A percentile compares a stretch with the other conserved stretches of the same genome.
Conservation (phyloP, 2,329 filamentous ascomycete genomes). For the Claviceps spartinae region DNA sequence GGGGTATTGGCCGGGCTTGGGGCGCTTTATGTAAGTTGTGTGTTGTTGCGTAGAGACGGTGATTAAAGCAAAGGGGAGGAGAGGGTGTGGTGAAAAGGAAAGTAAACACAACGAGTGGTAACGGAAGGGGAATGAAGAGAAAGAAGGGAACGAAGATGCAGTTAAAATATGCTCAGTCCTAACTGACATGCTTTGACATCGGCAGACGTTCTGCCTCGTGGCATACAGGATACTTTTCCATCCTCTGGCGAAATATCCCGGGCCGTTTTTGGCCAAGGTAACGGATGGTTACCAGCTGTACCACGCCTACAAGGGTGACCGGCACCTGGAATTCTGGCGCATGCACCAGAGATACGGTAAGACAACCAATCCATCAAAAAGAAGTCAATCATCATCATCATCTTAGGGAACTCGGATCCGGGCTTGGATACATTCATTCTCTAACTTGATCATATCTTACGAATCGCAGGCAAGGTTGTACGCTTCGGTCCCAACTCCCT, state of each 20-base stretch:
- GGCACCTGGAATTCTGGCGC: constrained; percentile 59
- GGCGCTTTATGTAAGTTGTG: constrained; percentile 27
- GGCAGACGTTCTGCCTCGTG: constrained; percentile 26
- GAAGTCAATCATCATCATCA: no score
- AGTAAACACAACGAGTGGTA: background rate
- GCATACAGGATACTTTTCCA: constrained; percentile 50
- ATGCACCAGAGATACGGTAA: constrained; percentile 59
- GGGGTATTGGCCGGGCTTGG: constrained; percentile 22
- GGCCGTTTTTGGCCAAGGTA: constrained; percentile 48
- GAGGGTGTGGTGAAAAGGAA: no score
- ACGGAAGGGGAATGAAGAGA: no score
- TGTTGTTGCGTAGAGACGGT: background rate
- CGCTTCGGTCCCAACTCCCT: constrained; percentile 67
- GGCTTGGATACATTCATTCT: no score
- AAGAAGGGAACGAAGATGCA: background rate
- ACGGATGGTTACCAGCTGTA: constrained; percentile 56
- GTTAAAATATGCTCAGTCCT: no score
- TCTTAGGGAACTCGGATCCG: no score
- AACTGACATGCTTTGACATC: background rate
- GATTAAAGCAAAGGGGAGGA: background rate
- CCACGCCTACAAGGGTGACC: constrained; percentile 60
- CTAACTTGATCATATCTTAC: no score
- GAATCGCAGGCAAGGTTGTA: constrained; percentile 42
- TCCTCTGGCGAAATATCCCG: constrained; percentile 50
- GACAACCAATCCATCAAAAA: background rate